A percentile compares a stretch with the other conserved stretches of the same genome.
Conservation (phyloP, 768 basidiomycete species). For the Arthromyces matolae region DNA sequence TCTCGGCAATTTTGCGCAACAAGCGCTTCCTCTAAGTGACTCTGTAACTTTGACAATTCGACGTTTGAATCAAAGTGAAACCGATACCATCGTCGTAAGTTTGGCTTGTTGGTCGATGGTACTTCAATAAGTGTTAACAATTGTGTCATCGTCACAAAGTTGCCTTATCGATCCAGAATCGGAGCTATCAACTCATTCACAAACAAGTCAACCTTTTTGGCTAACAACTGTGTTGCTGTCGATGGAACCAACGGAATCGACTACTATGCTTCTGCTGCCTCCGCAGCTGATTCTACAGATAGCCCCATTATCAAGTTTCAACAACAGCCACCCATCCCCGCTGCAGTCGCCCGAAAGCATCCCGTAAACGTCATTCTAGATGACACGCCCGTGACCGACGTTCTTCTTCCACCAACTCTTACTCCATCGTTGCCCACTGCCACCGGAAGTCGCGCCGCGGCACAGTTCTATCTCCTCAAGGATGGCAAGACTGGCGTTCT, state of each 20-base stretch:
- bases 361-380: constrained; percentile 49
- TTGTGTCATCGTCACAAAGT: constrained; percentile 28
- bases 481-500: constrained; percentile 53
- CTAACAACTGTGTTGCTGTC: constrained; percentile 50
- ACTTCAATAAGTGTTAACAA: neutral
- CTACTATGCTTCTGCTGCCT: constrained; percentile 25
- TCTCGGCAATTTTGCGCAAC: constrained; percentile 55
- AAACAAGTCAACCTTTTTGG: constrained; percentile 43
- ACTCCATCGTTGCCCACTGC: constrained; percentile 36
- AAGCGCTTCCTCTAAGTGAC: constrained; percentile 49
- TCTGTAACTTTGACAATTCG: constrained; percentile 44
- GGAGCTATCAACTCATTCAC: constrained; percentile 44
- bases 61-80: constrained; percentile 32
- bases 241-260: constrained; percentile 46
- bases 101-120: neutral
- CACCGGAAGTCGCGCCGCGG: constrained; percentile 44
- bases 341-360: constrained; percentile 31
- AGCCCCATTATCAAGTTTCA: constrained; percentile 34
- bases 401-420: constrained; percentile 37
- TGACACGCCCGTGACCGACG: constrained; percentile 39
- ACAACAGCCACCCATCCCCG: constrained; percentile 34
- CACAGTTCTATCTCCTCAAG: constrained; percentile 52
- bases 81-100: constrained; percentile 45
- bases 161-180: constrained; percentile 58
- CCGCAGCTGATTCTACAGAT: constrained; percentile 8